phyloP scores from a whole-genome alignment of 2,329 filamentous ascomycete species.

The Thelonectria blattea region DNA sequence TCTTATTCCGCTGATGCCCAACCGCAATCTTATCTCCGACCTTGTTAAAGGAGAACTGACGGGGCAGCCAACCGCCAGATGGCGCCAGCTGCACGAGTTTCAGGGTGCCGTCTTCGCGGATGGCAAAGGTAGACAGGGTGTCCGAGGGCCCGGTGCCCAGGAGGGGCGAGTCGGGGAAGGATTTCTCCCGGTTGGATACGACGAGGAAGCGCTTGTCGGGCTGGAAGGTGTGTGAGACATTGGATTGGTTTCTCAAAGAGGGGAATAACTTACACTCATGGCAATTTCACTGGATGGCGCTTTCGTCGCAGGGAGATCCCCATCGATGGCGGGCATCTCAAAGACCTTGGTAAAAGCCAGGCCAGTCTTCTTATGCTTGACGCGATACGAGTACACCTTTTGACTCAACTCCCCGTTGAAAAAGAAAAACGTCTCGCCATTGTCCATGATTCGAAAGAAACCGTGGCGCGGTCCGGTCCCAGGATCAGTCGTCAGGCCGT shows the following conservation, averaged over 20 bases:
- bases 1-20: constrained; percentile 33
- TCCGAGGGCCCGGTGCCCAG: constrained; percentile 27
- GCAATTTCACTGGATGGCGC: constrained; percentile 35
- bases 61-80: constrained; percentile 30
- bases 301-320: constrained; percentile 23
- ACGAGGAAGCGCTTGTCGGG: constrained; percentile 32
- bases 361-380: constrained; percentile 23
- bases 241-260: not conserved
- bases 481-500: constrained; percentile 16
- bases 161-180: constrained; percentile 29
- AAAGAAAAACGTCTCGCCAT: constrained; percentile 33
- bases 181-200: constrained; percentile 34
- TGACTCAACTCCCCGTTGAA: constrained; percentile 35
- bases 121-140: constrained; percentile 31
- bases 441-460: constrained; percentile 29
- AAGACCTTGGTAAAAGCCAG: constrained; percentile 32
- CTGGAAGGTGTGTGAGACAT: constrained; percentile 3
- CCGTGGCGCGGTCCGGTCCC: constrained; percentile 33
- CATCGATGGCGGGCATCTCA: constrained; percentile 29
- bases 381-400: constrained; percentile 35
- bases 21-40: constrained; percentile 34
- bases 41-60: constrained; percentile 36
- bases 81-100: constrained; percentile 30
- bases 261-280: constrained; percentile 29
- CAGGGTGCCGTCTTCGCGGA: constrained; percentile 27